These are phyloP conservation scores for Boletus speciosus DNA, from an alignment of 768 basidiomycete genomes.

Conservation along the genomic window DNA sequence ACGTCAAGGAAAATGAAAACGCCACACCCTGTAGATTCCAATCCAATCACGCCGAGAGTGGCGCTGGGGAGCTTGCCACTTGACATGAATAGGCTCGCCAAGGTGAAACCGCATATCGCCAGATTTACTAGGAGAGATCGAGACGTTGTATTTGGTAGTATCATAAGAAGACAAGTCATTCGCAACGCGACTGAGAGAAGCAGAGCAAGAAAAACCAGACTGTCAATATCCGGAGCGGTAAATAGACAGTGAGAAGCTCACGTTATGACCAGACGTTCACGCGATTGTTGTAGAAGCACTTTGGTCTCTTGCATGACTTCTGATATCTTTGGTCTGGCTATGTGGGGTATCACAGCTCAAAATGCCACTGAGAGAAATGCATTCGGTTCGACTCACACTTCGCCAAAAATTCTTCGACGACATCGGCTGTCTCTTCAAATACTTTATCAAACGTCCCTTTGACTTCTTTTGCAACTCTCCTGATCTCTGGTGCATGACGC, in stretches of 20 bases:
- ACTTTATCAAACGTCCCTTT: conserved; percentile 95
- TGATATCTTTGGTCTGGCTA: conserved; percentile 84
- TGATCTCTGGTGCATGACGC: conserved; percentile 80
- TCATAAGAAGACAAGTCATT: conserved; percentile 80
- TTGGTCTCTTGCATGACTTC: conserved; percentile 94
- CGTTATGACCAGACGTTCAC: conserved; percentile 91
- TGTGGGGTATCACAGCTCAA: conserved; percentile 11
- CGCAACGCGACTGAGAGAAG: conserved; percentile 61
- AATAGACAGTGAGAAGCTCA: conserved; percentile 37
- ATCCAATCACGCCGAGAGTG: conserved; percentile 97
- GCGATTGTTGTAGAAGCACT: conserved; percentile 82
- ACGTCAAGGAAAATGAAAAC: not conserved
- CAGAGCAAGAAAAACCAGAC: not conserved
- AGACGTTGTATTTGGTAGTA: conserved; percentile 71
- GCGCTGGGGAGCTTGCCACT: conserved; percentile 81
- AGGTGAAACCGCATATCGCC: conserved; percentile 71
- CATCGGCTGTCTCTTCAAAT: conserved; percentile 89
- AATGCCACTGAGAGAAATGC: not conserved
- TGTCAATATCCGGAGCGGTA: not conserved
- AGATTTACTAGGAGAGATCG: conserved; percentile 50
- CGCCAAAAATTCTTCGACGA: conserved; percentile 88
- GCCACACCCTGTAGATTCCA: conserved; percentile 76
- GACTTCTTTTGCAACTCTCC: conserved; percentile 84
- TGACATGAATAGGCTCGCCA: conserved; percentile 83
- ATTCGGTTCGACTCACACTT: conserved; percentile 58